Conservation (phyloP, 257 asterid species). For the Vinca minor region DNA sequence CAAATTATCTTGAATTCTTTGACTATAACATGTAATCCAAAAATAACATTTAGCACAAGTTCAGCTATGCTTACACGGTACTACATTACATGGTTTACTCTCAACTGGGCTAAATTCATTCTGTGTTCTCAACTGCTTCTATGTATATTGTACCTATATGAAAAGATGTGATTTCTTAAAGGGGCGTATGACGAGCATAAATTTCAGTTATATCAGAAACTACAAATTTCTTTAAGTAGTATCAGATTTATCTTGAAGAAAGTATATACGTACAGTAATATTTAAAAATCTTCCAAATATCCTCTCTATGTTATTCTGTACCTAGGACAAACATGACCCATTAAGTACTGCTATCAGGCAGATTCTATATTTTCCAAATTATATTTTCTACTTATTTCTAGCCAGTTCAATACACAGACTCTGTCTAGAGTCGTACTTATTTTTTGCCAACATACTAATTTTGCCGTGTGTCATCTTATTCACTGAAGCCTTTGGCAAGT, state of each 20-base stretch:
- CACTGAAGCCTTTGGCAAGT: constrained; percentile 82
- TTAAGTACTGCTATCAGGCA: not conserved
- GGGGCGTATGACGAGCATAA: not conserved
- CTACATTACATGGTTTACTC: not conserved
- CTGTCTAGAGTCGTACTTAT: not conserved
- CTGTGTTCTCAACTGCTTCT: not conserved
- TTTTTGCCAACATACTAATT: not conserved
- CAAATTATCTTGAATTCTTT: not conserved
- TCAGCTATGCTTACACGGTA: not conserved
- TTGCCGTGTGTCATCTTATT: constrained; percentile 2
- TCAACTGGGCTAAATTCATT: not conserved
- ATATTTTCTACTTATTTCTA: not conserved
- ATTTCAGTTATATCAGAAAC: not conserved
- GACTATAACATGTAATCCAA: not conserved
- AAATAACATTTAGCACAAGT: not conserved
- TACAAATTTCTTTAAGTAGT: not conserved
- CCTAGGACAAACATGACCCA: not conserved
- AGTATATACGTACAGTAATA: not conserved
- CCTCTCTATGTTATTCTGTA: not conserved
- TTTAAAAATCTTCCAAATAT: not conserved
- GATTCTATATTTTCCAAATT: not conserved
- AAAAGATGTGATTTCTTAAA: not conserved
- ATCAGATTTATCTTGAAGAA: not conserved
- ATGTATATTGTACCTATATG: not conserved
- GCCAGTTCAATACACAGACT: not conserved